Conservation (phyloP, 1,284 basidiomycete genomes). For the Leccinum subfulvum region DNA sequence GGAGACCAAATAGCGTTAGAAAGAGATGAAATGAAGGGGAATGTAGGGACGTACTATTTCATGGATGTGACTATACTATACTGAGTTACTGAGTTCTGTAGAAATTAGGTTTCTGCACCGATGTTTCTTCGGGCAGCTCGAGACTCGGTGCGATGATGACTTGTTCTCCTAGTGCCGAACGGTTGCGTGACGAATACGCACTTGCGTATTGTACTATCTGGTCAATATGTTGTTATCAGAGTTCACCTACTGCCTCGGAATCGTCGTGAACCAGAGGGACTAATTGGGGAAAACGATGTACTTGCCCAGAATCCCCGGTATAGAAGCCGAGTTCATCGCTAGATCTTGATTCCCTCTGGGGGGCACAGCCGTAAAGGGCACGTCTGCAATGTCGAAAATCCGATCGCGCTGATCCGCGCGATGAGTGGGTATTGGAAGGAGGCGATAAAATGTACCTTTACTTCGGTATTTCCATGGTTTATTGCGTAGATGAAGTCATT, state of each 20-base stretch:
- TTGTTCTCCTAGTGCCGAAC: slow-evolving; percentile 17
- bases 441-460: slow-evolving; percentile 39
- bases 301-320: slow-evolving; percentile 38
- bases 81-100: background rate
- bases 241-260: slow-evolving; percentile 20
- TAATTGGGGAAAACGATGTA: background rate
- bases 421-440: slow-evolving; percentile 2
- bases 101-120: slow-evolving; percentile 47
- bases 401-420: slow-evolving; percentile 40
- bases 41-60: slow-evolving; percentile 10
- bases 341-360: slow-evolving; percentile 55
- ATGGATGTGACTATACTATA: slow-evolving; percentile 9
- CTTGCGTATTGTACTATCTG: slow-evolving; percentile 57
- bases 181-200: slow-evolving; percentile 25
- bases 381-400: slow-evolving; percentile 50
- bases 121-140: slow-evolving; percentile 55
- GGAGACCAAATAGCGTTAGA: background rate
- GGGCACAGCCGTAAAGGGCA: slow-evolving; percentile 53
- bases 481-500: slow-evolving; percentile 63
- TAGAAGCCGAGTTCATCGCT: slow-evolving; percentile 50
- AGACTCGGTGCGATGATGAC: slow-evolving; percentile 54
- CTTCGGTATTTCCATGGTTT: slow-evolving; percentile 53
- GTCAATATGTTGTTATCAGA: slow-evolving; percentile 54
- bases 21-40: background rate
- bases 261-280: background rate